Evolutionary conservation across 2,329 filamentous ascomycete genomes (phyloP).

Genomic region (Corinectria fuckeliana): DNA sequence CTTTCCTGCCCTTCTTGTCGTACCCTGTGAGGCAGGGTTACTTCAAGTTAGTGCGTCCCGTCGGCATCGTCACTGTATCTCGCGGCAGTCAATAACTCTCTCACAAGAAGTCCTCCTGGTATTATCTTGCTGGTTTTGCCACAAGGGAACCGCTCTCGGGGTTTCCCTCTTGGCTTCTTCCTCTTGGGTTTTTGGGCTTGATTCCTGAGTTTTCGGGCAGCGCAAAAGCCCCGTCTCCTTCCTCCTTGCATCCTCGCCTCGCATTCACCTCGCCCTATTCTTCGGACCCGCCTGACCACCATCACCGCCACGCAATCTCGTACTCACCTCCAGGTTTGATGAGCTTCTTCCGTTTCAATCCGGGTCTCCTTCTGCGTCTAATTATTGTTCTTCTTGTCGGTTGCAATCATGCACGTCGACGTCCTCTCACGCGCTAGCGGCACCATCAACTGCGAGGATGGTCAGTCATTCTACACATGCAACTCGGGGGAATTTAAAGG

Average conservation of each 20-base stretch:
- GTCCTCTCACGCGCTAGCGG: constrained; percentile 12
- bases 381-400: neutral
- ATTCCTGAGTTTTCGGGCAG: neutral
- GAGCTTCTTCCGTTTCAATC: neutral
- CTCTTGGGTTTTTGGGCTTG: neutral
- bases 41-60: no score
- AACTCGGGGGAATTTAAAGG: constrained; percentile 45
- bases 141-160: neutral
- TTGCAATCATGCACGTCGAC: constrained; percentile 20
- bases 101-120: neutral
- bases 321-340: neutral
- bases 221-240: neutral
- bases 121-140: neutral
- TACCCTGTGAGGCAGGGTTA: neutral
- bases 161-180: neutral
- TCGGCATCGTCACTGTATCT: neutral
- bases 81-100: neutral
- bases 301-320: neutral
- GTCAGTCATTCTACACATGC: constrained; percentile 48
- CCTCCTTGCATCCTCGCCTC: neutral
- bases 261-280: neutral
- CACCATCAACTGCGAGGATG: constrained; percentile 37
- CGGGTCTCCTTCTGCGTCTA: neutral
- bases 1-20: neutral
- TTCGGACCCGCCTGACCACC: neutral